Evolutionary conservation across 495 filamentous ascomycete species (phyloP), one percentile per base, ranked within the genome.

Genomic region (Podospora comata): DNA sequence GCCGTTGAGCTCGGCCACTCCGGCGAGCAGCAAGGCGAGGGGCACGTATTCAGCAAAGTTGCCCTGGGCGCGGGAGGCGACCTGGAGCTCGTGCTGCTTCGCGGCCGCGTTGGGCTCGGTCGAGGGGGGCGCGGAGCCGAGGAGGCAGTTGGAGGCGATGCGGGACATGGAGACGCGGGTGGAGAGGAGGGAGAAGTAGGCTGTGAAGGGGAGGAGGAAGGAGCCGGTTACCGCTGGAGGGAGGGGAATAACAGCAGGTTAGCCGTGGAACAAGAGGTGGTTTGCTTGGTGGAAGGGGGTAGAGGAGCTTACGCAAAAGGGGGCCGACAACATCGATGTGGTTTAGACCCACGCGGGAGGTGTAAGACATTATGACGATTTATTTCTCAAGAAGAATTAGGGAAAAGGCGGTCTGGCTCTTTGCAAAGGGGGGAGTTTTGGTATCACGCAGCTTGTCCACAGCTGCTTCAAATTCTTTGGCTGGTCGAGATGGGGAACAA

Each of bases 31-130:
- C 9, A 70, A 60, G 18, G 68, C 68, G 4, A 70, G 71, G 60
- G 80, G 81, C 13, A 83, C 80, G 68, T 81, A 79, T 69, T 84
- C 81, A 66, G 76, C 56, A 68, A 83, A 84, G 44, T 83, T 84
- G 20, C 69, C 61, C 23, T 83, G 80, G 62, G 67, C 63, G 23
- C 82, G 78, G 26, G 66, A 71, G 18, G 79, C 75, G 67, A 72
- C 64, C 70, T 72, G 71, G 66, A 75, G 71, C 62, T 73, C 75
- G 69, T 77, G 71, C 62, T 70, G 64, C 66, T 63, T 69, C 23
- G 74, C 70, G 60, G 68, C 69, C 65, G 70, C 73, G 71, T 53
- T 69, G n/a, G 30, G 39, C 18, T 68, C 69, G n/a, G 60, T n/a
- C 32, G 69, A 68, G 18, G 71, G 67, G 3, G 69, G 66, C 9